Evolutionary conservation across 495 filamentous ascomycete species (phyloP).

Genomic region (Xeromyces bisporus): DNA sequence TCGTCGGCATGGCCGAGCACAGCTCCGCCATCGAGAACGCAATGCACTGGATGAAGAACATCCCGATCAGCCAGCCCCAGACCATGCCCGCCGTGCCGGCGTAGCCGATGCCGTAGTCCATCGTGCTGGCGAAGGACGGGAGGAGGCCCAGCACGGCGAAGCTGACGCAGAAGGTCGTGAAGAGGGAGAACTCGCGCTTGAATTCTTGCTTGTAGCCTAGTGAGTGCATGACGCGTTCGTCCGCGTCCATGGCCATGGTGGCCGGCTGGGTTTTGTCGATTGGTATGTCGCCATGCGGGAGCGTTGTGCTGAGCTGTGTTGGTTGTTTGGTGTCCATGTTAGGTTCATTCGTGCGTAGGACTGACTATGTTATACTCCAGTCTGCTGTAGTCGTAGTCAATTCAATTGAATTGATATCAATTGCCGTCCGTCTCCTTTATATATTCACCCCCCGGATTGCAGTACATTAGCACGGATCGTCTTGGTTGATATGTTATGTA

Average conservation of each 20-base stretch:
- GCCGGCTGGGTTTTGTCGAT: conserved; percentile 43
- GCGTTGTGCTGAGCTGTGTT: too few species aligned
- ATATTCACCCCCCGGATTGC: too few species aligned
- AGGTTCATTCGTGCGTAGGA: too few species aligned
- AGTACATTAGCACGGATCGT: too few species aligned
- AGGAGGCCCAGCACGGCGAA: conserved; percentile 61
- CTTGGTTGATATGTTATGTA: too few species aligned
- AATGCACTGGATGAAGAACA: conserved; percentile 59
- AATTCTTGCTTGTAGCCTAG: conserved; percentile 70
- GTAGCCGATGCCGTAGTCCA: conserved; percentile 61
- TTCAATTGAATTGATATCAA: too few species aligned
- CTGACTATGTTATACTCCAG: too few species aligned
- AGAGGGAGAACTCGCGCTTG: conserved; percentile 69
- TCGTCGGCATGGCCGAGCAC: conserved; percentile 51
- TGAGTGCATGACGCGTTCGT: conserved; percentile 52
- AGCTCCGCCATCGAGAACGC: conserved; percentile 52
- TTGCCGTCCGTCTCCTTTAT: too few species aligned
- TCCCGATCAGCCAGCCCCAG: conserved; percentile 67
- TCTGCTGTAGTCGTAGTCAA: too few species aligned
- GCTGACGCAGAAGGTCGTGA: conserved; percentile 64
- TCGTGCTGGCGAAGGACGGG: conserved; percentile 57
- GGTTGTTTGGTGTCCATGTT: too few species aligned
- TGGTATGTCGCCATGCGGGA: conserved; percentile 47
- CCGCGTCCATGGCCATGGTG: conserved; percentile 35
- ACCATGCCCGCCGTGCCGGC: conserved; percentile 69